Base-by-base conservation (phyloP, 768 basidiomycete species). In the Sutorius australiensis region DNA sequence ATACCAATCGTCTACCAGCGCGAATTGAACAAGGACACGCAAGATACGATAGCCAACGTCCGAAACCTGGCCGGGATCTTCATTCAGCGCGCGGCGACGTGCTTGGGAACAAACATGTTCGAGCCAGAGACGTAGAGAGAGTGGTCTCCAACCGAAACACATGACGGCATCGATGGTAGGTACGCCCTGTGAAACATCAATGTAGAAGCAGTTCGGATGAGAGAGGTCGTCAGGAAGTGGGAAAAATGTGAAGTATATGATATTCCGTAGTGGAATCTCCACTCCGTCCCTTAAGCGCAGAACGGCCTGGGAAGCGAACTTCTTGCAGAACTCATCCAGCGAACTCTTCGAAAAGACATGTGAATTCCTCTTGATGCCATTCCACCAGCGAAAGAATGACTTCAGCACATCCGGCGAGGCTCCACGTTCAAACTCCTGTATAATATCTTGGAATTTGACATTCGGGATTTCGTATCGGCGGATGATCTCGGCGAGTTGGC, bases 151-250 rank as follows among this genome's bases (percentile, higher is more conserved):
- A 1, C 80, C 81, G 54, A 97, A 88, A n/a, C 80, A 74, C 3
- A 73, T 53, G 28, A 60, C 27, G 12, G 41, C 44, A 38, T 51
- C 30, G 8, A 75, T 76, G 0, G 77, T 64, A 19, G 79, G 66
- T 50, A 91, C 75, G 19, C 74, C 64, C 49, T 79, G 80, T 56
- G 85, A 83, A 46, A 94, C 68, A 9, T 69, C 72, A 46, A 84
- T 71, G 1, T 90, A 89, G 0, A 98, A 75, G 3, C 89, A 81
- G 57, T 87, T 76, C 1, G 72, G 68, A 5, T 93, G 94, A 7
- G 93, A 72, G 5, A 92, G 92, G 13, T 88, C 82, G 51, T 91
- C 87, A n/a, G n/a, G n/a, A n/a, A 88, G 85, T 14, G 92, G 82
- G n/a, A 75, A 72, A 11, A 74, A 72, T 19, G 73, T 72, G 14